Conservation (phyloP, 371 early-diverging fungal species). For the Catenaria anguillulae region DNA sequence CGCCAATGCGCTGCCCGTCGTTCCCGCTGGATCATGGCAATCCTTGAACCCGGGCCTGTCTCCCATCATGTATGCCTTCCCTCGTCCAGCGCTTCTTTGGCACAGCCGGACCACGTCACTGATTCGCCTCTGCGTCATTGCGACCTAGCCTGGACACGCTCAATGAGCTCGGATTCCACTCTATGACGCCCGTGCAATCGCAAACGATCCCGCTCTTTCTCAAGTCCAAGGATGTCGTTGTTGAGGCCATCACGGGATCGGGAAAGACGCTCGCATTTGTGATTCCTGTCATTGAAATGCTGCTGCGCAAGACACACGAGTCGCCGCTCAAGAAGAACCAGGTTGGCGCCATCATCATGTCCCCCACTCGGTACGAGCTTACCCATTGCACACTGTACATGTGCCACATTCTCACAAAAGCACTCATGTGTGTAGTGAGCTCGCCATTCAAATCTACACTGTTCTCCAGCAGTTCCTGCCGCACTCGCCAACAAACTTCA, state of each 20-base stretch:
- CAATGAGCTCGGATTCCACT: slow-evolving; percentile 34
- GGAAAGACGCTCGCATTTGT: slow-evolving; percentile 97
- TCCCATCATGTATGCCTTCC: background rate
- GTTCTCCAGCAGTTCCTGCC: slow-evolving; percentile 48
- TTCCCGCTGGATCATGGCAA: background rate
- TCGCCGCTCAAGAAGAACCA: slow-evolving; percentile 43
- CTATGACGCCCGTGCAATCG: slow-evolving; percentile 80
- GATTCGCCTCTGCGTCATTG: too few relatives aligned
- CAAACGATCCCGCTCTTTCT: slow-evolving; percentile 74
- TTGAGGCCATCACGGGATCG: slow-evolving; percentile 98
- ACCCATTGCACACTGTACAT: too few relatives aligned
- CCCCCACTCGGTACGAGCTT: slow-evolving; percentile 71
- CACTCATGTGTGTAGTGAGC: slow-evolving; percentile 55
- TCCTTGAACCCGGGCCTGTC: background rate
- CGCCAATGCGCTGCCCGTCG: background rate
- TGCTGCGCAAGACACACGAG: slow-evolving; percentile 34
- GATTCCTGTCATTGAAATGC: slow-evolving; percentile 85
- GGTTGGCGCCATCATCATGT: slow-evolving; percentile 81
- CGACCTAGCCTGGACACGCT: slow-evolving; percentile 18
- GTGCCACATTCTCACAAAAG: too few relatives aligned
- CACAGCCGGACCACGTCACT: too few relatives aligned
- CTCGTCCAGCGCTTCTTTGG: too few relatives aligned
- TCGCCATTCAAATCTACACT: slow-evolving; percentile 78
- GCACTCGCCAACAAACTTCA: slow-evolving; percentile 8
- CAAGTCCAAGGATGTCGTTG: slow-evolving; percentile 93